Base-by-base conservation (phyloP, 1,284 basidiomycete species). In the Veloporphyrellus conicus region DNA sequence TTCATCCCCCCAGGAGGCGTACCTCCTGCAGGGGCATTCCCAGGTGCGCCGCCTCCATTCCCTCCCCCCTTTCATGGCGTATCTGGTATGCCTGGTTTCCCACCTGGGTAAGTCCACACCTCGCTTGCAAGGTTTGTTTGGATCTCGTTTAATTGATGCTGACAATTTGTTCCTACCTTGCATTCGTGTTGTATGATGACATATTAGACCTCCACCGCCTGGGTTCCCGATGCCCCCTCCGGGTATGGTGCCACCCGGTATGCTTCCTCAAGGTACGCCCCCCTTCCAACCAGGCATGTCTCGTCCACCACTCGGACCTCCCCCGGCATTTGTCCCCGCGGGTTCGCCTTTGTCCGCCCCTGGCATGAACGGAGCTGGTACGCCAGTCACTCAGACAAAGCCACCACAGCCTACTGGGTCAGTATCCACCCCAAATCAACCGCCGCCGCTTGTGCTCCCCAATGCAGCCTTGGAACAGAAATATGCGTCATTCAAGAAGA, bases 401-500 rank as follows among this genome's bases (percentile, higher is more conserved):
- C 41, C 32, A 10, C 48, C 54, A 19, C 59, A 57, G 6, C 53
- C 61, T 20, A 33, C 20, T 10, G 60, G 58, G n/a, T 49, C 50
- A 33, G 36, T 54, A 16, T 54, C 58, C 41, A 38, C 57, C 25
- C 52, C 60, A 41, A 53, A 54, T 18, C 50, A 61, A 27, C 66
- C 68, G 1, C 64, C 70, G 6, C 58, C 60, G 10, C 70, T 82
- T 15, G 75, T 69, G 14, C 64, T 85, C 50, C 82, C 85, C 10
- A 75, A 83, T 62, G 70, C 77, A 27, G 63, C 74, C 19, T 60
- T 83, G 54, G 70, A 74, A 37, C 82, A 89, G 68, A 81, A 74
- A 28, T 84, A 86, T 59, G 77, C 82, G 8, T 73, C 79, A 3
- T 81, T 88, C 63, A 91, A 90, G 75, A 87, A 90, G 62, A 71